Base-by-base conservation (phyloP, 2,329 filamentous ascomycete species). In the Xylaria sp. region DNA sequence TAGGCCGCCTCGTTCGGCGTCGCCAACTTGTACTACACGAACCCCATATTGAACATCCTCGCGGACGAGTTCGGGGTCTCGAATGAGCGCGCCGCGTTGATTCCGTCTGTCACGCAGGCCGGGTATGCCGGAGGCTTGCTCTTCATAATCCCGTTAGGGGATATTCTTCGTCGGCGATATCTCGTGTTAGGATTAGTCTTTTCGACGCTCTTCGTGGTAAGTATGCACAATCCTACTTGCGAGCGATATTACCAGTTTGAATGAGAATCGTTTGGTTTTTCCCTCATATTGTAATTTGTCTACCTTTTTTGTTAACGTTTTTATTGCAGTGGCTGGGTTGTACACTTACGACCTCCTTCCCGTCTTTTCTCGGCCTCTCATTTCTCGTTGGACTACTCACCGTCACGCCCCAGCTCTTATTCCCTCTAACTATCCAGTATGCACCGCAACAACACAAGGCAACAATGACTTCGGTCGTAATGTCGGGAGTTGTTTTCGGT, bases 1-100 rank as follows among this genome's bases (percentile, higher is more conserved):
- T 25, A 88, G 86, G 80, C 86, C 2, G 81, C 82, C 0, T 86
- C 89, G 3, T 89, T 93, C 72, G 93, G 91, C 0, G 92, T 94
- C 7, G 92, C 92, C 20, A 94, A 94, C 73, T 82, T 95, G 2
- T 95, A 95, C 81, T 94, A 95, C 79, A 92, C 88, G 68, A 92
- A 94, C 75, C 92, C 93, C 0, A 92, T 95, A 56, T 82, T 95
- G 28, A 93, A 94, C 76, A 88, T 92, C 60, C 85, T 96, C 49
- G 92, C 93, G 0, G 78, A 84, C 10, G 90, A 92, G 18, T 95
- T 96, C 75, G 76, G 86, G 62, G 90, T 95, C 57, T 86, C 85
- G 9, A 91, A 93, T 75, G 91, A 93, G 75, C 83, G 86, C 63
- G 89, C 92, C 0, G 86, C 86, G 0, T 80, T 84, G 49, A 89